Evolutionary conservation across 179 eudicot genomes (phyloP).

Genomic region (Camellia oleifera): DNA sequence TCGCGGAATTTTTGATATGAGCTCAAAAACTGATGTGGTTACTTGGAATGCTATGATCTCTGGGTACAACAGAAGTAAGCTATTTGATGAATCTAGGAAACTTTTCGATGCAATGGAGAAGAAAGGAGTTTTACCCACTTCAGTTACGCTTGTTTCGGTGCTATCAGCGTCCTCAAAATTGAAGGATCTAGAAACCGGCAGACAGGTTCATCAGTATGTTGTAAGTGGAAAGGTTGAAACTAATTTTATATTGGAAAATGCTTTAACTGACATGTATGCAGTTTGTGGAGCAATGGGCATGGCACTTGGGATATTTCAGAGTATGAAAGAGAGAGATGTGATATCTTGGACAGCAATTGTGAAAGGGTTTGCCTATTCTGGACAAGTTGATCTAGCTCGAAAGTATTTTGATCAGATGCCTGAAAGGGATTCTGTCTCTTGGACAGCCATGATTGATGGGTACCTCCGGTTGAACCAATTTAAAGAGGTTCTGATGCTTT

Average conservation of each 20-base stretch:
- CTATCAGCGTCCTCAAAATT: slow-evolving; percentile 33
- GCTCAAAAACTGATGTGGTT: slow-evolving; percentile 23
- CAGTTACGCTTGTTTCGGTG: slow-evolving; percentile 33
- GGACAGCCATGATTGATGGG: slow-evolving; percentile 40
- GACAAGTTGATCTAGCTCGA: slow-evolving; percentile 24
- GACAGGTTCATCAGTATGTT: slow-evolving; percentile 25
- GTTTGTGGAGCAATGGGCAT: slow-evolving; percentile 26
- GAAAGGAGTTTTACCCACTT: slow-evolving; percentile 27
- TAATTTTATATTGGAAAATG: slow-evolving; percentile 28
- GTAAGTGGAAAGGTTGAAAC: slow-evolving; percentile 19
- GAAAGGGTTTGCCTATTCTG: slow-evolving; percentile 22
- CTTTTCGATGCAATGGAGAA: slow-evolving; percentile 32
- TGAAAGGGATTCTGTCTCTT: slow-evolving; percentile 32
- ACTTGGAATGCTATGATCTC: slow-evolving; percentile 40
- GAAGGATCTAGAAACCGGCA: slow-evolving; percentile 30
- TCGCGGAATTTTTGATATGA: slow-evolving; percentile 26
- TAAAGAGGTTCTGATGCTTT: slow-evolving; percentile 29
- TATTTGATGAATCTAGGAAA: slow-evolving; percentile 27
- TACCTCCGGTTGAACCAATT: slow-evolving; percentile 22
- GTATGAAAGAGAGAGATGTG: slow-evolving; percentile 27
- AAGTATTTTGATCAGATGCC: slow-evolving; percentile 40
- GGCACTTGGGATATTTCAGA: slow-evolving; percentile 23
- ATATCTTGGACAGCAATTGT: slow-evolving; percentile 34
- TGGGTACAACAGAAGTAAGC: slow-evolving; percentile 29
- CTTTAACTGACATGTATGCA: slow-evolving; percentile 29